Evolutionary conservation across 1,284 basidiomycete species (phyloP), one percentile per base, ranked within the genome.

Genomic region (Inonotus hispidus): DNA sequence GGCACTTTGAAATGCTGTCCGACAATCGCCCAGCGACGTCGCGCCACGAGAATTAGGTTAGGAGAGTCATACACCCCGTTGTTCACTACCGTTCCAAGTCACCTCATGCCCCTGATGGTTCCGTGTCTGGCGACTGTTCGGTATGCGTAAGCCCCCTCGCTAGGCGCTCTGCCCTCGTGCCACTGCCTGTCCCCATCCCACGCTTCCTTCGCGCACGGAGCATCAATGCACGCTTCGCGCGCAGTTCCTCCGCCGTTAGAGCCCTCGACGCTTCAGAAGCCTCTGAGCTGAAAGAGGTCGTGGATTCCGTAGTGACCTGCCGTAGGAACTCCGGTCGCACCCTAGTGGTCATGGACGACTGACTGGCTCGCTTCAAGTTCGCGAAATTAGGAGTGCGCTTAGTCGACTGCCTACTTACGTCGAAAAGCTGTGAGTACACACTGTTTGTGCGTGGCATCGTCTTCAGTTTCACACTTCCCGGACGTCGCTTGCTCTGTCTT

Each of bases 271-370:
- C 21, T 25, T 53, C 58, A 19, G 62, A 60, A 7, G 53, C 39
- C 35, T 63, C 62, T 5, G 62, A 60, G 38, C 53, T 60, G 53
- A 63, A 60, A 14, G 62, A 63, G 14, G 58, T 57, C 14, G 27
- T 27, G 7, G 61, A 56, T 6, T 37, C 53, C 14, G 29, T 35
- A 19, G 62, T 50, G 4, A 45, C 21, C 16, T 55, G 16, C 37
- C 58, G 53, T 13, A 63, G 49, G 47, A 63, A 59, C 11, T 59
- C 32, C 47, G 62, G 62, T 29, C 62, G 62, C n/a, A n/a, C n/a
- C 35, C 19, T 35, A 39, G 43, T 39, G 53, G 47, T 4, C 25
- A 19, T 27, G 50, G 59, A 47, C 41, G 46, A 39, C 23, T 62
- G 56, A 21, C 49, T 7, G 4, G 23, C 16, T 39, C 45, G 46